Conservation (phyloP, 441 rosid species). For the Biscutella auriculata region DNA sequence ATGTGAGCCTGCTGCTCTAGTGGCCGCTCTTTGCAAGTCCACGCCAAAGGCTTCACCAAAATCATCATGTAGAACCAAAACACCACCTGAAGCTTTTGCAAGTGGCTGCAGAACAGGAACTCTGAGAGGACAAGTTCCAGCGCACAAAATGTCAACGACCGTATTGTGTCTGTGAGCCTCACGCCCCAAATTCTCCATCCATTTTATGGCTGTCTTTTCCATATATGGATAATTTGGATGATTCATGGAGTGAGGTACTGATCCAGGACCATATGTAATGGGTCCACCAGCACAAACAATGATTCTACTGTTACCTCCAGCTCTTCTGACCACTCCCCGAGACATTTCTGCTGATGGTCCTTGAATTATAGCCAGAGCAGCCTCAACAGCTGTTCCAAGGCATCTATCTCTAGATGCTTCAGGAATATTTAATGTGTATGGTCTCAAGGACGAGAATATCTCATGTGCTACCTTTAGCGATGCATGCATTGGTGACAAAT, state of each 20-base stretch:
- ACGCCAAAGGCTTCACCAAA: slow-evolving; percentile 97
- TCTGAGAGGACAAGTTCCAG: slow-evolving; percentile 92
- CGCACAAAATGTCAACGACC: slow-evolving; percentile 83
- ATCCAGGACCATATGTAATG: slow-evolving; percentile 81
- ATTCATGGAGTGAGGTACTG: slow-evolving; percentile 65
- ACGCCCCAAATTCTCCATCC: slow-evolving; percentile 79
- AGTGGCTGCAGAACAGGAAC: slow-evolving; percentile 82
- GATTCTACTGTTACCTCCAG: slow-evolving; percentile 80
- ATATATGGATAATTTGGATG: slow-evolving; percentile 80
- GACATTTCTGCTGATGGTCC: slow-evolving; percentile 92
- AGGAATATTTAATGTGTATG: slow-evolving; percentile 53
- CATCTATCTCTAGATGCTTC: slow-evolving; percentile 91
- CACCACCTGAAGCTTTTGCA: slow-evolving; percentile 90
- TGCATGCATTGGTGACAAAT: slow-evolving; percentile 90
- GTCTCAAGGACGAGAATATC: slow-evolving; percentile 81
- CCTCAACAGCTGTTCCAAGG: slow-evolving; percentile 83
- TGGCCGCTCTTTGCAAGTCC: slow-evolving; percentile 85
- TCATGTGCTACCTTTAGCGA: slow-evolving; percentile 83
- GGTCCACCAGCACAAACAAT: slow-evolving; percentile 95
- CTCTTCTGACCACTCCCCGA: slow-evolving; percentile 72
- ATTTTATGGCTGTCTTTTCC: slow-evolving; percentile 75
- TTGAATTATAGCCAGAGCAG: slow-evolving; percentile 77
- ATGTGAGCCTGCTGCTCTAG: slow-evolving; percentile 76
- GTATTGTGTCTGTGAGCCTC: slow-evolving; percentile 66
- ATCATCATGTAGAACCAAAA: slow-evolving; percentile 87